Evolutionary conservation across 2,329 filamentous ascomycete species (phyloP).

Genomic region (Ilyonectria sp.): DNA sequence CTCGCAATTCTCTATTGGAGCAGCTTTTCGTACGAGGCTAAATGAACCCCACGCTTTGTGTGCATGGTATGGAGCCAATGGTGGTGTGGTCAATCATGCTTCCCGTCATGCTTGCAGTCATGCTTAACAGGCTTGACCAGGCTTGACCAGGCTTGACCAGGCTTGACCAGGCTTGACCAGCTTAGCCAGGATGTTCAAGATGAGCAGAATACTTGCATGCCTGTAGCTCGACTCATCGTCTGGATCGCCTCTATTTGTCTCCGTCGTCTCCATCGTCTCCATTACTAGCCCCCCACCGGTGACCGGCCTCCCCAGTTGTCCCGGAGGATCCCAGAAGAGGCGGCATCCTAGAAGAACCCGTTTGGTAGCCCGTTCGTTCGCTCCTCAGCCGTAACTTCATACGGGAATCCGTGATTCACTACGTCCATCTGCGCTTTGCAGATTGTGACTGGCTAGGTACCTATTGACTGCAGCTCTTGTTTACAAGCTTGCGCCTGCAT

Average conservation of each 20-base stretch:
- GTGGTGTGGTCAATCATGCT: conserved; percentile 26
- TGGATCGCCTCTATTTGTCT: not conserved
- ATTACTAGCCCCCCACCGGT: conserved; percentile 11
- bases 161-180: conserved; percentile 12
- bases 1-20: not conserved
- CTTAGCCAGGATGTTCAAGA: conserved; percentile 4
- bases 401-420: conserved; percentile 13
- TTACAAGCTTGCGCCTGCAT: no score
- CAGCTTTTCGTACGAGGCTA: not conserved
- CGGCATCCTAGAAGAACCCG: not conserved
- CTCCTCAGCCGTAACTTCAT: not conserved
- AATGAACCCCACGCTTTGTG: not conserved
- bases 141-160: not conserved
- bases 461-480: conserved; percentile 2
- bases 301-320: not conserved
- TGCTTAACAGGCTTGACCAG: conserved; percentile 12
- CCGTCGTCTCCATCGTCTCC: conserved; percentile 17
- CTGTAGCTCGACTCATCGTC: not conserved
- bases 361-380: not conserved
- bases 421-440: not conserved
- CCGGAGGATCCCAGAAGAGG: conserved; percentile 1
- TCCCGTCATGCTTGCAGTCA: conserved; percentile 21
- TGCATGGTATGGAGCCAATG: not conserved
- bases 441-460: not conserved
- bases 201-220: not conserved